Percentiles rank a stretch among this genome's conserved stretches.
These are phyloP conservation scores for Xylaria venustula DNA, from an alignment of 495 filamentous ascomycete genomes.

Conservation along the genomic window DNA sequence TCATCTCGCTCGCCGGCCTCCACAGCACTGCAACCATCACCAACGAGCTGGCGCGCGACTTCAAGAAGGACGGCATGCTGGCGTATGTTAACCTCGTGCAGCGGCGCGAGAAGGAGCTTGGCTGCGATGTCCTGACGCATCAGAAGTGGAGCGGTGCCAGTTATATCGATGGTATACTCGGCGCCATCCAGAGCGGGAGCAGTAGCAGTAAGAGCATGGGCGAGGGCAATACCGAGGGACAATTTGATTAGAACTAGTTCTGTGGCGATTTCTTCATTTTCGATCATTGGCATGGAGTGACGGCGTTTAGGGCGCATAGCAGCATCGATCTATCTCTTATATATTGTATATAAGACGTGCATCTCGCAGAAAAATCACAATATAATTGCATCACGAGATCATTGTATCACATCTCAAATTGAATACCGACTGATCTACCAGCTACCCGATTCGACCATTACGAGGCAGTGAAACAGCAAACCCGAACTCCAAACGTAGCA, in stretches of 20 bases:
- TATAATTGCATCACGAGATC: neutral
- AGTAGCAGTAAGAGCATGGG: constrained; percentile 80
- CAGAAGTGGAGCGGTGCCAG: constrained; percentile 96
- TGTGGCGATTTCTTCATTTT: neutral
- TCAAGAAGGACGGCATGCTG: constrained; percentile 89
- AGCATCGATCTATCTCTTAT: neutral
- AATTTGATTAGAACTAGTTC: constrained; percentile 39
- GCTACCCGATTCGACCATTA: neutral
- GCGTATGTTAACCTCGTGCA: constrained; percentile 94
- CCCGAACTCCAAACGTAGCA: neutral
- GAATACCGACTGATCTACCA: neutral
- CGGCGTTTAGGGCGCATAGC: neutral
- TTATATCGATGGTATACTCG: constrained; percentile 91
- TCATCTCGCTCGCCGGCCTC: constrained; percentile 87
- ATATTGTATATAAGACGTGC: neutral
- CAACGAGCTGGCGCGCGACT: constrained; percentile 74
- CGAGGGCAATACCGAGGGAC: constrained; percentile 72
- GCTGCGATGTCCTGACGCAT: constrained; percentile 92
- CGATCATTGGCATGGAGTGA: neutral
- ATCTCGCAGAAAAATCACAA: neutral
- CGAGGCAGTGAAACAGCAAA: neutral
- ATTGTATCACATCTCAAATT: neutral
- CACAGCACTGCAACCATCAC: constrained; percentile 88
- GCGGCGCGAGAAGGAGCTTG: constrained; percentile 82
- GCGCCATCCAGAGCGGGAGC: constrained; percentile 89